A percentile compares a stretch with the other conserved stretches of the same genome.
Conservation (phyloP, 2,329 filamentous ascomycete species). For the Diaporthe eres region DNA sequence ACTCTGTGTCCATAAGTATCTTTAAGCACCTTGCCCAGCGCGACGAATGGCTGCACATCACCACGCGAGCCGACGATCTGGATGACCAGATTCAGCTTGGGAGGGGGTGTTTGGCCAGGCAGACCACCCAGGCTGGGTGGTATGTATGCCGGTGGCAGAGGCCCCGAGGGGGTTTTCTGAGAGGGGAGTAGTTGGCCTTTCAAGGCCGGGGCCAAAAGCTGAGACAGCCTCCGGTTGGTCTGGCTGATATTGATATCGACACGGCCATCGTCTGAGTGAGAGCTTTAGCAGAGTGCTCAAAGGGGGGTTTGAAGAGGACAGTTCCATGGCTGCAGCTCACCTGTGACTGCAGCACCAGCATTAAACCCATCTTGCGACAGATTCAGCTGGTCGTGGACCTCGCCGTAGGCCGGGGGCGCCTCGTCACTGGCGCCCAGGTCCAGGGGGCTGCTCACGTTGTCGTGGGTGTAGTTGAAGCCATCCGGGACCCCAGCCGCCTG, state of each 20-base stretch:
- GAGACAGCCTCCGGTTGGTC: slow-evolving; percentile 74
- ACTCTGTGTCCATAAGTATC: slow-evolving; percentile 79
- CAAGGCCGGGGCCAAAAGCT: slow-evolving; percentile 76
- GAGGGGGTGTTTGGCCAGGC: slow-evolving; percentile 69
- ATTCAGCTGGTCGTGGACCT: slow-evolving; percentile 67
- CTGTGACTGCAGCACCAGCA: slow-evolving; percentile 71
- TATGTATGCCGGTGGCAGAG: slow-evolving; percentile 78
- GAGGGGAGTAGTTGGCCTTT: slow-evolving; percentile 68
- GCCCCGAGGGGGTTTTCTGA: slow-evolving; percentile 50
- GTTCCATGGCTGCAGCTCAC: slow-evolving; percentile 51
- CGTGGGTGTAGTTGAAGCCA: slow-evolving; percentile 49
- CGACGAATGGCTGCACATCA: slow-evolving; percentile 83
- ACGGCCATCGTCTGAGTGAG: slow-evolving; percentile 76
- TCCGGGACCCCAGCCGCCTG: slow-evolving; percentile 49
- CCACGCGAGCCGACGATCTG: slow-evolving; percentile 82
- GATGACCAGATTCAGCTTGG: slow-evolving; percentile 78
- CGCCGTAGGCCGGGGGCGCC: slow-evolving; percentile 72
- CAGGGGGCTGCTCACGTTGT: slow-evolving; percentile 49
- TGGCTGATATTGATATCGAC: slow-evolving; percentile 86
- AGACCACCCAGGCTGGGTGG: slow-evolving; percentile 79
- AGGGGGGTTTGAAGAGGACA: slow-evolving; percentile 3
- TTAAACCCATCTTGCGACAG: slow-evolving; percentile 75
- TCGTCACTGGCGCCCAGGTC: slow-evolving; percentile 58
- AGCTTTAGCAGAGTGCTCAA: slow-evolving; percentile 19
- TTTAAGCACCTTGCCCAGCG: slow-evolving; percentile 75